phyloP scores from a whole-genome alignment of 495 filamentous ascomycete genomes.

The Penicillium lagena region DNA sequence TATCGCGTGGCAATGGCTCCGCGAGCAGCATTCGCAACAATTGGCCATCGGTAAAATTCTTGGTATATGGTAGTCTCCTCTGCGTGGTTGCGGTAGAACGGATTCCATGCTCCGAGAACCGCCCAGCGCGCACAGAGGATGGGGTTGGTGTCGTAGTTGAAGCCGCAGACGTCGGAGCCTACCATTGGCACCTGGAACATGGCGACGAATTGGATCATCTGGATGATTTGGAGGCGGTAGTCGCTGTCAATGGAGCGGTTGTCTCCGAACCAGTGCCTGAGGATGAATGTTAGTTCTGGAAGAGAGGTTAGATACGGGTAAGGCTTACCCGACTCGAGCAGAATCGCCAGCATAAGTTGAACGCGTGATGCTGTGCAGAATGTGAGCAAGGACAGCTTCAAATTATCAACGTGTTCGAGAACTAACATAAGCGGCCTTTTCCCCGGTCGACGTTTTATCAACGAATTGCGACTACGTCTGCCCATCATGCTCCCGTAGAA shows the following conservation, averaged over 20 bases:
- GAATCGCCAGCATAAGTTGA: not conserved
- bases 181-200: conserved; percentile 87
- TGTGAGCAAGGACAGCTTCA: conserved; percentile 69
- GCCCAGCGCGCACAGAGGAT: conserved; percentile 81
- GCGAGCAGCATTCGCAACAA: conserved; percentile 55
- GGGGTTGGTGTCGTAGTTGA: conserved; percentile 63
- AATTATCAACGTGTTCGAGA: conserved; percentile 79
- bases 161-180: conserved; percentile 79
- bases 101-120: conserved; percentile 67
- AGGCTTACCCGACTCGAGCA: not conserved
- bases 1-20: conserved; percentile 72
- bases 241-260: conserved; percentile 68
- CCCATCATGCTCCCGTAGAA: conserved; percentile 87
- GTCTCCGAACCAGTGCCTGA: conserved; percentile 56
- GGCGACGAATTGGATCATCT: conserved; percentile 66
- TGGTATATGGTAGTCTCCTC: conserved; percentile 45
- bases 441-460: conserved; percentile 61
- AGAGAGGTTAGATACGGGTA: no score
- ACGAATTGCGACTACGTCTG: conserved; percentile 54
- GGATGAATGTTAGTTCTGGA: no score
- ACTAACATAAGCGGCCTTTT: conserved; percentile 75
- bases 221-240: conserved; percentile 62
- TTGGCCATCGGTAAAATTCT: conserved; percentile 72
- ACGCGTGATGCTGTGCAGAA: conserved; percentile 5
- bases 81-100: conserved; percentile 83